Evolutionary conservation across 768 basidiomycete genomes (phyloP).

Genomic region (Russula ochroleuca): DNA sequence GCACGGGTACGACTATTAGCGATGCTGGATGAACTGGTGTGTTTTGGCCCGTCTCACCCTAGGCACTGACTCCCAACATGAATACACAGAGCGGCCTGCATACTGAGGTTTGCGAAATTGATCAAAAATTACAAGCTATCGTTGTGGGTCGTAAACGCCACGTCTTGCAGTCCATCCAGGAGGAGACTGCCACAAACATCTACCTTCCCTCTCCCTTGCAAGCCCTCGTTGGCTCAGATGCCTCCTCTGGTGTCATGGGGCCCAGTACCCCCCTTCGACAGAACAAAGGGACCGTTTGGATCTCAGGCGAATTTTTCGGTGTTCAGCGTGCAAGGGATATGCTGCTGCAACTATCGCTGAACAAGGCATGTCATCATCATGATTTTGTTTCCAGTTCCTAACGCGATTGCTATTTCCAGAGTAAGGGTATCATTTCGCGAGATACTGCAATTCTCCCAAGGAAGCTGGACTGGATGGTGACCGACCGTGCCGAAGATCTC

Average conservation of each 20-base stretch:
- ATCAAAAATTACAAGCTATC: conserved; percentile 89
- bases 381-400: not conserved
- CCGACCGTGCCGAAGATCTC: conserved; percentile 92
- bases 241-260: conserved; percentile 40
- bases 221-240: conserved; percentile 72
- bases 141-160: conserved; percentile 85
- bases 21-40: conserved; percentile 90
- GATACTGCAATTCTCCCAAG: conserved; percentile 94
- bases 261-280: conserved; percentile 43
- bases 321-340: conserved; percentile 94
- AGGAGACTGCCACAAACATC: conserved; percentile 96
- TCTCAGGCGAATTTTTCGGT: conserved; percentile 96
- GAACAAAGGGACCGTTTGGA: conserved; percentile 81
- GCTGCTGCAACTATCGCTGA: conserved; percentile 81
- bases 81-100: conserved; percentile 75
- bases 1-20: conserved; percentile 88
- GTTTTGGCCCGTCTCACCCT: conserved; percentile 34
- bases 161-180: conserved; percentile 86
- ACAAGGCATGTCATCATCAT: conserved; percentile 56
- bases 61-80: not conserved
- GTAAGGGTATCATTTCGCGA: conserved; percentile 82
- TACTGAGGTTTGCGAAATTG: conserved; percentile 87
- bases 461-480: conserved; percentile 97
- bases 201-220: conserved; percentile 90
- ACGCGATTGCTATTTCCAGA: conserved; percentile 43